Conservation (phyloP, 179 eudicot genomes). For the Vitellaria paradoxa region DNA sequence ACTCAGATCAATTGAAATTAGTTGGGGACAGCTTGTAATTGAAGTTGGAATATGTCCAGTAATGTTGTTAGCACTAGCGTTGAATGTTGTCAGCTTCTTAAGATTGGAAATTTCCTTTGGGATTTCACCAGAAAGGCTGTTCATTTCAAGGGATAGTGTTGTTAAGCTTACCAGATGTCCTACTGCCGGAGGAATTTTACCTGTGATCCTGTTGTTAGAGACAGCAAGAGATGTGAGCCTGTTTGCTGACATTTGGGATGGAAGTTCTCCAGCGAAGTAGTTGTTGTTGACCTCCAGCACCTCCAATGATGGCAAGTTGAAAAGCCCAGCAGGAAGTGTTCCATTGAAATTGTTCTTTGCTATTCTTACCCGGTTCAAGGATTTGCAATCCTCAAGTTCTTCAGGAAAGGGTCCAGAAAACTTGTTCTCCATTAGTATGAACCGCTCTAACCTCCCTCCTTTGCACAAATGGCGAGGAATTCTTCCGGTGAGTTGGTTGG, state of each 20-base stretch:
- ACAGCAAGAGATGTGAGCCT: slow-evolving; percentile 30
- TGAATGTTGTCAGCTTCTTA: slow-evolving; percentile 28
- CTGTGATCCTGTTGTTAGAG: slow-evolving; percentile 52
- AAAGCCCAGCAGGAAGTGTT: slow-evolving; percentile 55
- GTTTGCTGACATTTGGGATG: slow-evolving; percentile 36
- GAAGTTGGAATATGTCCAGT: slow-evolving; percentile 47
- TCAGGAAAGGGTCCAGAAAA: slow-evolving; percentile 60
- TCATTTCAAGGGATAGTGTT: slow-evolving; percentile 35
- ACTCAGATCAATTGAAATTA: slow-evolving; percentile 56
- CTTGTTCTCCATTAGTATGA: slow-evolving; percentile 48
- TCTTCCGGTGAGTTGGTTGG: slow-evolving; percentile 64
- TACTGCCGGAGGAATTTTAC: slow-evolving; percentile 41
- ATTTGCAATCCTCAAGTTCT: slow-evolving; percentile 53
- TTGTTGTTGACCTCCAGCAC: slow-evolving; percentile 54
- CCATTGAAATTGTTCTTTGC: slow-evolving; percentile 56
- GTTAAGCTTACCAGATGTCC: slow-evolving; percentile 32
- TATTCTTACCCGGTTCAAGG: slow-evolving; percentile 42
- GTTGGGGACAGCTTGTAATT: slow-evolving; percentile 29
- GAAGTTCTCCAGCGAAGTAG: slow-evolving; percentile 57
- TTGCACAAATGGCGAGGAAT: slow-evolving; percentile 58
- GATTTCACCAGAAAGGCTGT: slow-evolving; percentile 48
- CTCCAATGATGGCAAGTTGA: slow-evolving; percentile 37
- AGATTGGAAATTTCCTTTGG: slow-evolving; percentile 45
- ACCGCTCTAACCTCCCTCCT: slow-evolving; percentile 42
- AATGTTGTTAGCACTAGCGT: slow-evolving; percentile 45